Evolutionary conservation across 257 asterid genomes (phyloP).

Genomic region (Ajuga chamaepitys): DNA sequence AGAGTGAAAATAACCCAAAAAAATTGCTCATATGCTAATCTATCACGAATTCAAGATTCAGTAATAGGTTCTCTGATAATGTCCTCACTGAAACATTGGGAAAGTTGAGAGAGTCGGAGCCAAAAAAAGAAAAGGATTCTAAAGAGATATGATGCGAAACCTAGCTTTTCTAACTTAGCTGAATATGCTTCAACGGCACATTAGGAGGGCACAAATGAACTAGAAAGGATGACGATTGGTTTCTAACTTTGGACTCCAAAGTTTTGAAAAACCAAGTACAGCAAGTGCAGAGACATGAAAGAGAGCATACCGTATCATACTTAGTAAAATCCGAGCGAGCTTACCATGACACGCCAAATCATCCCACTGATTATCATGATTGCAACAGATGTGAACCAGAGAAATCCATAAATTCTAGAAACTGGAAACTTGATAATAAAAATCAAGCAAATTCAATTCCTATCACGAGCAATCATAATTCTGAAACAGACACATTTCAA

Average conservation of each 20-base stretch:
- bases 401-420: too few relatives aligned
- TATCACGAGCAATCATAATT: too few relatives aligned
- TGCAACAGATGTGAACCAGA: constrained; percentile 89
- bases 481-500: too few relatives aligned
- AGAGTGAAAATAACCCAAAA: neutral
- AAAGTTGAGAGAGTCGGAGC: neutral
- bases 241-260: neutral
- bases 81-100: too few relatives aligned
- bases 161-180: neutral
- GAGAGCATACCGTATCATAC: constrained; percentile 42
- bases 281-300: neutral
- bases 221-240: neutral
- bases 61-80: too few relatives aligned
- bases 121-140: neutral
- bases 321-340: constrained; percentile 93
- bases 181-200: neutral
- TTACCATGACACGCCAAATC: constrained; percentile 91
- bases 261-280: neutral
- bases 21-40: neutral
- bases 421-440: too few relatives aligned
- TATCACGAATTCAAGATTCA: neutral
- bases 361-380: constrained; percentile 90
- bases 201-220: neutral
- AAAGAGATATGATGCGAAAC: neutral
- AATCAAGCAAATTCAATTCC: too few relatives aligned